Conservation (phyloP, 2,329 filamentous ascomycete genomes). For the Fusarium bactridioides region DNA sequence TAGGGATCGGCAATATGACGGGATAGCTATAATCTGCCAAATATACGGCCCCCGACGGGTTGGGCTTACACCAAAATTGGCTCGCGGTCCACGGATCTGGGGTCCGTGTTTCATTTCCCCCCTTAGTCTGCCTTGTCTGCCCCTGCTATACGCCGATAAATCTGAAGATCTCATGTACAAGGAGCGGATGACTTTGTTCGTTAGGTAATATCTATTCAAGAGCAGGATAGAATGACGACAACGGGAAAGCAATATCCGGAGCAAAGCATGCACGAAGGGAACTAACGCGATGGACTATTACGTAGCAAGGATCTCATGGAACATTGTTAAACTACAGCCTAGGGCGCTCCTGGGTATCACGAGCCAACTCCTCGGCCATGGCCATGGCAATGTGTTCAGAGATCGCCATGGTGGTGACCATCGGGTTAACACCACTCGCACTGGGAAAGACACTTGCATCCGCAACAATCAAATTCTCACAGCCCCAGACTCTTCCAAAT, state of each 20-base stretch:
- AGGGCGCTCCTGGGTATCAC: background rate
- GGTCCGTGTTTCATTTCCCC: background rate
- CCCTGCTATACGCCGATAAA: background rate
- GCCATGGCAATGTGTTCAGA: background rate
- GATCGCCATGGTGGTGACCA: background rate
- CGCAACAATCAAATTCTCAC: background rate
- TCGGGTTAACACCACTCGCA: background rate
- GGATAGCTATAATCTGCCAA: background rate
- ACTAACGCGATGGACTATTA: no score
- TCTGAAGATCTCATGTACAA: background rate
- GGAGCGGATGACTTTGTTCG: background rate
- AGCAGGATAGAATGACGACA: background rate
- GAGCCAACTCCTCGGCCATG: background rate
- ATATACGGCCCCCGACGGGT: background rate
- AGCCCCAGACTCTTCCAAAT: background rate
- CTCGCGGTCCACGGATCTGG: background rate
- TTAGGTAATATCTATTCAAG: background rate
- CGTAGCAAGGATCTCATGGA: fast-evolving
- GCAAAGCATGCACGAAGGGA: background rate
- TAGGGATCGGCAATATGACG: background rate
- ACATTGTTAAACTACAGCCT: background rate
- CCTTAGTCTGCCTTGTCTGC: background rate
- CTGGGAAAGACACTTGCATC: background rate
- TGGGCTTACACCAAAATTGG: no score
- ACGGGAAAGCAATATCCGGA: background rate